Conservation (phyloP, 2,329 filamentous ascomycete species). For the Alternaria conjuncta region DNA sequence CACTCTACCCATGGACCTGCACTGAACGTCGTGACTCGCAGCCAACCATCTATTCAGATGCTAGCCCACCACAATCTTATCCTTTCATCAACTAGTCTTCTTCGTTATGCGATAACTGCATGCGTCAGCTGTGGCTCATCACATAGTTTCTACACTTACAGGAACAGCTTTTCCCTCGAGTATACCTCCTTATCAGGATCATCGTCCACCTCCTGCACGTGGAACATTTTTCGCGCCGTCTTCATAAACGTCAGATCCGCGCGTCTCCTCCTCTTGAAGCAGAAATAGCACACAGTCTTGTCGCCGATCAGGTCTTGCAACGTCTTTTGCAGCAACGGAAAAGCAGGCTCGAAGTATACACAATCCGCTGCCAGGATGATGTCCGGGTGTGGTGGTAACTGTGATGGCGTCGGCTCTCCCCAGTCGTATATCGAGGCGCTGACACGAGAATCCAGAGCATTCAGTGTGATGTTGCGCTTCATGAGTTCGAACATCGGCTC, state of each 20-base stretch:
- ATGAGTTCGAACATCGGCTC: constrained; percentile 84
- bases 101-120: constrained; percentile 30
- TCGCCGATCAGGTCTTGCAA: constrained; percentile 73
- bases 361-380: constrained; percentile 72
- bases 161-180: constrained; percentile 55
- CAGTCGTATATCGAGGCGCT: constrained; percentile 79
- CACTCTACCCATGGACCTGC: background rate
- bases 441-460: constrained; percentile 69
- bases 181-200: constrained; percentile 57
- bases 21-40: background rate
- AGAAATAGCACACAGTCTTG: constrained; percentile 77
- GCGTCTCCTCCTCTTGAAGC: constrained; percentile 90
- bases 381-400: constrained; percentile 66
- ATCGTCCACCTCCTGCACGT: constrained; percentile 56
- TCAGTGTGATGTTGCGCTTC: constrained; percentile 84
- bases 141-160: constrained; percentile 48
- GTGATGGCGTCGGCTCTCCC: constrained; percentile 57
- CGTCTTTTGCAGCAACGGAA: constrained; percentile 83
- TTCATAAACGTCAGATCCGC: constrained; percentile 65
- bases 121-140: background rate
- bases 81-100: constrained; percentile 15
- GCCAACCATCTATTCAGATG: background rate
- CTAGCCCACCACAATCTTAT: background rate
- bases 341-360: constrained; percentile 95
- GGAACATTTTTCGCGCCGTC: constrained; percentile 56